Conservation (phyloP, 1,139 yeast genomes). For the Hemisphaericaspora lyxosophila region DNA sequence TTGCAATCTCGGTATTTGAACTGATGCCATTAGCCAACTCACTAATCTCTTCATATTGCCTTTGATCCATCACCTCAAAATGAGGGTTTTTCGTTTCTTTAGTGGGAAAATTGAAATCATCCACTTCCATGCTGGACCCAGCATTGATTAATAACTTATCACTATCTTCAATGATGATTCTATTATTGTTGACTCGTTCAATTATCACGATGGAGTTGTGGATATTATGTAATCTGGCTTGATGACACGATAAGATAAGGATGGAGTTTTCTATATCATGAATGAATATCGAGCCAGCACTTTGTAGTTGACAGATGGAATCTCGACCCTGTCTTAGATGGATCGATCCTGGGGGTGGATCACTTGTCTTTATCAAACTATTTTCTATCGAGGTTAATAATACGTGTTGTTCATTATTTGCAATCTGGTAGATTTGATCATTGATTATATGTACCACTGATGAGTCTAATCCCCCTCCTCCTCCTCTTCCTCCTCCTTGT, state of each 20-base stretch:
- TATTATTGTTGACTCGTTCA: constrained; percentile 22
- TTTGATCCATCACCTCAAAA: constrained; percentile 6
- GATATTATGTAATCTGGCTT: constrained; percentile 38
- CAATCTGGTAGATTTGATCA: not conserved
- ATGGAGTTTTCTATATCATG: constrained; percentile 22
- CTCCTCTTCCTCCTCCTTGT: not conserved
- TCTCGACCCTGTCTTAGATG: constrained; percentile 2
- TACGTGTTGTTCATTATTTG: not conserved
- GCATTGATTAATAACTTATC: not conserved
- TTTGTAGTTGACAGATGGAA: constrained; percentile 1
- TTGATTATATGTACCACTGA: not conserved
- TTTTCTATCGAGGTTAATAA: not conserved
- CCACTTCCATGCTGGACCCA: constrained; percentile 8
- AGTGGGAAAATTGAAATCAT: constrained; percentile 16
- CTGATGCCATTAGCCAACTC: not conserved
- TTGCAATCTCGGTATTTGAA: not conserved
- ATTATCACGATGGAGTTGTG: constrained; percentile 21
- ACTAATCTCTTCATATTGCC: not conserved
- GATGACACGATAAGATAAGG: constrained; percentile 36
- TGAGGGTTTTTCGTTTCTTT: constrained; percentile 17
- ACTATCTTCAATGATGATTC: constrained; percentile 38
- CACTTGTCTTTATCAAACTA: not conserved
- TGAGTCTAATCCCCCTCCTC: not conserved
- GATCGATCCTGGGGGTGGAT: constrained; percentile 4
- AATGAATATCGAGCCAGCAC: constrained; percentile 9